These are phyloP conservation scores for Pluteus cervinus DNA, from an alignment of 768 basidiomycete species.

Conservation along the genomic window DNA sequence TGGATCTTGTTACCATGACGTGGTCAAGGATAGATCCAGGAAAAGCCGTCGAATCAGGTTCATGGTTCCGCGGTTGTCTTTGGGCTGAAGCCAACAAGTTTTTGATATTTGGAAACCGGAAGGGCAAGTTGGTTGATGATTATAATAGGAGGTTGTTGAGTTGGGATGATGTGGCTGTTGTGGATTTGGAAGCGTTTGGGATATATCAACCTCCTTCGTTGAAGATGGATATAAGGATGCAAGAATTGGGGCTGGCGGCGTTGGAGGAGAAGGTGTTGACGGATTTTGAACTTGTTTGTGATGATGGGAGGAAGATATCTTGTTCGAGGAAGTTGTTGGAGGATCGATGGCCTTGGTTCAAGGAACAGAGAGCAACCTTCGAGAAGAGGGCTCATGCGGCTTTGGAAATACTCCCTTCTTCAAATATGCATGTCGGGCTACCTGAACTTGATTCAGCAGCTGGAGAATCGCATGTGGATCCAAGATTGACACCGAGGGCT, in stretches of 20 bases:
- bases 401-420: slow-evolving; percentile 52
- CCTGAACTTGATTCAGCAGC: slow-evolving; percentile 54
- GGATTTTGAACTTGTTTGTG: slow-evolving; percentile 91
- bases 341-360: slow-evolving; percentile 96
- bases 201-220: slow-evolving; percentile 85
- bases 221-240: slow-evolving; percentile 63
- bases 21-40: slow-evolving; percentile 91
- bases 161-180: slow-evolving; percentile 88
- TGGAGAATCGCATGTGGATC: slow-evolving; percentile 58
- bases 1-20: slow-evolving; percentile 76
- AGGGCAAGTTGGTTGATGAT: slow-evolving; percentile 85
- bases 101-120: slow-evolving; percentile 85
- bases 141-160: slow-evolving; percentile 87
- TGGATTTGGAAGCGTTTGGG: slow-evolving; percentile 92
- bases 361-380: slow-evolving; percentile 57
- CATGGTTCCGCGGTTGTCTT: slow-evolving; percentile 91
- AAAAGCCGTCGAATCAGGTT: slow-evolving; percentile 77
- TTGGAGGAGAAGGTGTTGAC: slow-evolving; percentile 77
- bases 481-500: slow-evolving; percentile 71
- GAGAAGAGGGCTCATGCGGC: slow-evolving; percentile 49
- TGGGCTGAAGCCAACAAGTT: slow-evolving; percentile 84
- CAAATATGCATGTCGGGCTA: slow-evolving; percentile 55
- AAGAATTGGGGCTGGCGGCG: slow-evolving; percentile 78
- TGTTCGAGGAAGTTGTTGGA: slow-evolving; percentile 84
- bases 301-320: slow-evolving; percentile 77